A percentile compares a stretch with the other conserved stretches of the same genome.
phyloP scores from a whole-genome alignment of 768 basidiomycete species.

The Collybia nuda region DNA sequence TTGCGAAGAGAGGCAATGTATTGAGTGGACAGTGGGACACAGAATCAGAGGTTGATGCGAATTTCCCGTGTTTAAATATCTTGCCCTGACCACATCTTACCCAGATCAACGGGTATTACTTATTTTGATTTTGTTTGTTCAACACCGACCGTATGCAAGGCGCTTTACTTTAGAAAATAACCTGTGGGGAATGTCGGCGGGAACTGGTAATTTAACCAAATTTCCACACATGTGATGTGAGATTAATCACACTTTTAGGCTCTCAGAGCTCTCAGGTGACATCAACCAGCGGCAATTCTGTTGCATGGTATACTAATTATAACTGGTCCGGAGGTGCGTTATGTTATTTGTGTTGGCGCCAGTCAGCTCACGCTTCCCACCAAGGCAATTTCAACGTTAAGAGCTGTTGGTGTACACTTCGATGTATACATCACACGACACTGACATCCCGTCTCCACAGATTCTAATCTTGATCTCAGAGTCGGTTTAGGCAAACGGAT shows the following conservation, averaged over 20 bases:
- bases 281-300: constrained; percentile 21
- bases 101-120: no score
- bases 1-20: constrained; percentile 24
- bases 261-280: constrained; percentile 29
- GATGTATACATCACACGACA: background rate
- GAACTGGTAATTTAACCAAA: constrained; percentile 8
- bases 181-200: constrained; percentile 28
- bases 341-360: background rate
- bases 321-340: constrained; percentile 27
- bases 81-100: no score
- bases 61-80: background rate
- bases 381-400: constrained; percentile 21
- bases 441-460: constrained; percentile 7
- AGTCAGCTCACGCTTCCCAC: background rate
- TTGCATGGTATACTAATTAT: constrained; percentile 32
- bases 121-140: background rate
- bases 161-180: constrained; percentile 20
- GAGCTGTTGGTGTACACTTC: constrained; percentile 23
- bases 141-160: constrained; percentile 3
- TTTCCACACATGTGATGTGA: no score
- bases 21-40: constrained; percentile 26
- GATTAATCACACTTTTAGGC: constrained; percentile 12
- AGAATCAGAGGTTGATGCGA: constrained; percentile 25
- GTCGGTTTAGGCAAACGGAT: constrained; percentile 24
- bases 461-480: constrained; percentile 32